Base-by-base conservation (phyloP, 768 basidiomycete species). In the Cystofilobasidium macerans region DNA sequence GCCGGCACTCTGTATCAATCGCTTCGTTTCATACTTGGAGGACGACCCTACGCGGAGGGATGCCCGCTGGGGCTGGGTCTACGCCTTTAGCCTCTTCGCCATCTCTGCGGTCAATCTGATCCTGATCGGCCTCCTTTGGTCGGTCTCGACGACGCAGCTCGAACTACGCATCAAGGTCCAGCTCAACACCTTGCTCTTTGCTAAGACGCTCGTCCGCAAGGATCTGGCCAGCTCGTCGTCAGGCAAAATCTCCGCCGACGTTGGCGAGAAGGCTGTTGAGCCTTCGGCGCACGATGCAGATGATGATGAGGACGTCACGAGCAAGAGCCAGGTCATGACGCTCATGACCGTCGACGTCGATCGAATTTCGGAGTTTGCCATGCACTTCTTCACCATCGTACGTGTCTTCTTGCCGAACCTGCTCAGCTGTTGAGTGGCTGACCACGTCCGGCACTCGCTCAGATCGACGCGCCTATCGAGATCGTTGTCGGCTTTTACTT, bases 301-400 rank as follows among this genome's bases (percentile, higher is more conserved):
- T 1, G 79, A 81, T 35, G 80, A 78, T n/a, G 77, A 76, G 48
- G 81, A 80, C 20, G 82, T 83, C 69, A 79, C 78, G 32, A 81
- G 80, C 64, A 83, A 83, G 71, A 78, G 80, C n/a, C 82, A 94
- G 77, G 85, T 95, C 71, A 92, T 94, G 61, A 57, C 56, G 1
- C 81, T 94, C 33, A 92, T 94, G 88, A 93, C 91, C 8, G 91
- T 89, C 7, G 91, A 95, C 70, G 89, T 92, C 33, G 89, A 93
- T 74, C 82, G 91, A 62, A 85, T 93, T 69, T 84, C 86, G 74
- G 88, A 93, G 59, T 88, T 93, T 72, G 77, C 84, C 1, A 58
- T 61, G 28, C 45, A 66, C 36, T n/a, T 56, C 5, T 68, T 47
- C 56, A 45, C 26, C 18, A 14, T 61, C 30, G 70, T 70, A 62